Evolutionary conservation across 2,329 filamentous ascomycete species (phyloP).

Genomic region (Botrytis tulipae): DNA sequence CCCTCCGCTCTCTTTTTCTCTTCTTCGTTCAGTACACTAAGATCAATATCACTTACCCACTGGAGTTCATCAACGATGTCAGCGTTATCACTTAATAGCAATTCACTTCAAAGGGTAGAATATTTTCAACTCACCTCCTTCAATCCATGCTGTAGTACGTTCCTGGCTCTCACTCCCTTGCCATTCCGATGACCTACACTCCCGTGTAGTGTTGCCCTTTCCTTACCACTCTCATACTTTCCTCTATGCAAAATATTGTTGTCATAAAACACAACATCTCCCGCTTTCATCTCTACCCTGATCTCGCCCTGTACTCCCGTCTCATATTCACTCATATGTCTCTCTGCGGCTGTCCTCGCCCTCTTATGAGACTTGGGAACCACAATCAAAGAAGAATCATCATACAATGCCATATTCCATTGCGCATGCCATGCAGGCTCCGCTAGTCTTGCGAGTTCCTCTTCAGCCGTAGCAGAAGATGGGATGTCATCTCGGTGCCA

Average conservation of each 20-base stretch:
- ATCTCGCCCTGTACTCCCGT: conserved; percentile 60
- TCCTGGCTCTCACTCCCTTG: conserved; percentile 58
- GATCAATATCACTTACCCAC: conserved; percentile 62
- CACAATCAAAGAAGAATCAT: conserved; percentile 71
- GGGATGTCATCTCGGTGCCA: conserved; percentile 88
- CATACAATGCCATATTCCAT: conserved; percentile 81
- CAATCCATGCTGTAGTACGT: conserved; percentile 73
- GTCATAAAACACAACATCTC: conserved; percentile 84
- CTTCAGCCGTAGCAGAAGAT: conserved; percentile 59
- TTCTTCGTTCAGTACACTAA: conserved; percentile 44
- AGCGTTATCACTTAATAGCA: background rate
- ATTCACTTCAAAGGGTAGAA: background rate
- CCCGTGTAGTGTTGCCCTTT: conserved; percentile 71
- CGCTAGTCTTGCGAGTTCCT: conserved; percentile 62
- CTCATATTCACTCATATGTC: conserved; percentile 65
- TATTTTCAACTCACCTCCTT: conserved; percentile 42
- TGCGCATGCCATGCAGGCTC: conserved; percentile 72
- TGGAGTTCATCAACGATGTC: background rate
- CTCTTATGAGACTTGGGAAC: conserved; percentile 75
- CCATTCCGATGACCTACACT: conserved; percentile 62
- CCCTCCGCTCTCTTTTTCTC: conserved; percentile 53
- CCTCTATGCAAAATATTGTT: conserved; percentile 83
- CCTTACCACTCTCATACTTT: conserved; percentile 56
- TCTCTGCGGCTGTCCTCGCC: conserved; percentile 67
- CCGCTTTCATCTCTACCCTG: conserved; percentile 64